Conservation (phyloP, 352 stramenopile species). For the Phytophthora cactorum region DNA sequence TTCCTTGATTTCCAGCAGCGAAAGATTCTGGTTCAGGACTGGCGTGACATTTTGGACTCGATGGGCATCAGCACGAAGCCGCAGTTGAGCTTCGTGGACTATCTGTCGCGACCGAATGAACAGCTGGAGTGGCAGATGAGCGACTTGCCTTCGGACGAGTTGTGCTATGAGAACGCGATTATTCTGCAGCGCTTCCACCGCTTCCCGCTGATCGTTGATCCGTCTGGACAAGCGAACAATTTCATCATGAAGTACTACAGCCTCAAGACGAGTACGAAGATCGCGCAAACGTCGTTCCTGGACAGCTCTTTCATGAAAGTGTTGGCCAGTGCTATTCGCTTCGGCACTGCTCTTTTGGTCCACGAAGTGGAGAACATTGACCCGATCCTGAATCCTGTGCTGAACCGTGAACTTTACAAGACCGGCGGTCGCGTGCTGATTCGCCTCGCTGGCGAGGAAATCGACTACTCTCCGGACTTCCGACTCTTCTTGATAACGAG, state of each 20-base stretch:
- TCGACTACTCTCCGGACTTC: constrained; percentile 99
- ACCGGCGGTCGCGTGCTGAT: constrained; percentile 98
- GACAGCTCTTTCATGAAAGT: constrained; percentile 99
- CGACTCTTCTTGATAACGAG: constrained; percentile 98
- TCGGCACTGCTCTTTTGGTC: constrained; percentile 98
- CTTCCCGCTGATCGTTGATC: constrained; percentile 99
- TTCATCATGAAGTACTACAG: constrained; percentile 99
- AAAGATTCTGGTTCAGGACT: constrained; percentile 94
- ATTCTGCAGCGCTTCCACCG: constrained; percentile 97
- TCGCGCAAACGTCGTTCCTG: constrained; percentile 99
- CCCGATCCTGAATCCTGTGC: constrained; percentile 98
- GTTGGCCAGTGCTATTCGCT: constrained; percentile 99
- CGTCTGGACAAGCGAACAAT: constrained; percentile 96
- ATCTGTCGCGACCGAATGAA: constrained; percentile 95
- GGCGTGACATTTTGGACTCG: constrained; percentile 94
- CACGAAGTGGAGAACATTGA: constrained; percentile 99
- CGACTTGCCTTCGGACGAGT: constrained; percentile 96
- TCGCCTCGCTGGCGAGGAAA: constrained; percentile 98
- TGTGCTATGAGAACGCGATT: constrained; percentile 99
- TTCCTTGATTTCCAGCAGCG: constrained; percentile 99
- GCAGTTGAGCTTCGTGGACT: constrained; percentile 94
- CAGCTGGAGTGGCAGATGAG: constrained; percentile 95
- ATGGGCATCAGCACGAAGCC: constrained; percentile 91
- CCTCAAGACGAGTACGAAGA: constrained; percentile 91
- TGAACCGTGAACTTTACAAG: constrained; percentile 99